Evolutionary conservation across 495 filamentous ascomycete genomes (phyloP).

Genomic region (Xylona heveae): DNA sequence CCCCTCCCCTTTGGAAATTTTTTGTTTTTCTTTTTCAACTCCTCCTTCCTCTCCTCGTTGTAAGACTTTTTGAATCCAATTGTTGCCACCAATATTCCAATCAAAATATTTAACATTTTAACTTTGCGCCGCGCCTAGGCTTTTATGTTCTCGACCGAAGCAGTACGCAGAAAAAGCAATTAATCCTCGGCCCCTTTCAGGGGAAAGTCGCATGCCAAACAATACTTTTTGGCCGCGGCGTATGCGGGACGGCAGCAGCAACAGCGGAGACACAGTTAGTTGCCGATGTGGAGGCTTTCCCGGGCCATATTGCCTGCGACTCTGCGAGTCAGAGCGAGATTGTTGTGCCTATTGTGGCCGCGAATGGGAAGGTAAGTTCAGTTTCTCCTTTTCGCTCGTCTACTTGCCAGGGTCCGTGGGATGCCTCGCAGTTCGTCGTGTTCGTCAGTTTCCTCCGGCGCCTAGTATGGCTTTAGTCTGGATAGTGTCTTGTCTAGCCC

Average conservation of each 20-base stretch:
- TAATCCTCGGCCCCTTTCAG: constrained; percentile 76
- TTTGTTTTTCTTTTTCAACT: too few relatives aligned
- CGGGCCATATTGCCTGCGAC: constrained; percentile 87
- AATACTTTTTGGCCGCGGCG: constrained; percentile 42
- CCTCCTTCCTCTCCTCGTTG: not conserved
- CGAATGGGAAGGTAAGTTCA: constrained; percentile 28
- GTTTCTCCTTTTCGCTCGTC: constrained; percentile 4
- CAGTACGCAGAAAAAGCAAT: constrained; percentile 13
- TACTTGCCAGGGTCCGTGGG: constrained; percentile 1
- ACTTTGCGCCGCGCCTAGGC: not conserved
- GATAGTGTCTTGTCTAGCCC: too few relatives aligned
- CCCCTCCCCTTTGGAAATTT: too few relatives aligned
- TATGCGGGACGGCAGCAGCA: constrained; percentile 61
- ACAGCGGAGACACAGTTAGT: constrained; percentile 46
- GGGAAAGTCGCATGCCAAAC: constrained; percentile 78
- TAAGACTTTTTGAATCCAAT: not conserved
- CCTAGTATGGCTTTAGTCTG: too few relatives aligned
- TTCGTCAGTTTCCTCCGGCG: too few relatives aligned
- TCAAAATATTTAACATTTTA: not conserved
- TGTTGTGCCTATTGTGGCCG: constrained; percentile 54
- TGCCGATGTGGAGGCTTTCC: constrained; percentile 51
- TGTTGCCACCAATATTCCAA: not conserved
- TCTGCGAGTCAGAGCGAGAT: constrained; percentile 68
- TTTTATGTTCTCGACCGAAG: constrained; percentile 65
- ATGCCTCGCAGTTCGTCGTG: too few relatives aligned